These are phyloP conservation scores for Globomyces pollinis-pini DNA, from an alignment of 192 early-diverging fungal species.

Conservation along the genomic window DNA sequence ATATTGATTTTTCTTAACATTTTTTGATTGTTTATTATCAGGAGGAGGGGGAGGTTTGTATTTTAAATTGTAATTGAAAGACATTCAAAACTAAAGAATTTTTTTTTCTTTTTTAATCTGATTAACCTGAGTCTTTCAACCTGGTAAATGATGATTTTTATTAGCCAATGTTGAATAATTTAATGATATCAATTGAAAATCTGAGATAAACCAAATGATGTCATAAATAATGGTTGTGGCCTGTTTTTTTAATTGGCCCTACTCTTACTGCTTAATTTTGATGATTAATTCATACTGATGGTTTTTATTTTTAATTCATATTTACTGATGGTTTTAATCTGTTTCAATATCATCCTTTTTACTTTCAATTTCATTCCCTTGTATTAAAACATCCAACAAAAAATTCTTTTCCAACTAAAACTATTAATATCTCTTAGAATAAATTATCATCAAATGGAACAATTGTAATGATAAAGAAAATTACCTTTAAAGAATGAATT, in stretches of 20 bases:
- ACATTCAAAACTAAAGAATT: no score
- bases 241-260: no score
- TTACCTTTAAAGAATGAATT: slow-evolving; percentile 3
- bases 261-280: not conserved
- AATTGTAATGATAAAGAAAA: not conserved
- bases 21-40: no score
- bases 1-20: no score
- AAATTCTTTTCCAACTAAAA: slow-evolving; percentile 1
- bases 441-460: no score
- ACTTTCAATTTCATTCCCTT: not conserved
- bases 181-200: slow-evolving; percentile 5
- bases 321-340: not conserved
- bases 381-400: slow-evolving; percentile 3
- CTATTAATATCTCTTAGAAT: no score
- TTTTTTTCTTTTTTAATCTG: slow-evolving; percentile 1
- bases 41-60: no score
- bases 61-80: no score
- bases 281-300: not conserved
- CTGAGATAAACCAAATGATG: no score
- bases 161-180: slow-evolving; percentile 2
- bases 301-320: not conserved
- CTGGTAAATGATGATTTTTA: not conserved
- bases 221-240: no score
- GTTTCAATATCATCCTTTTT: not conserved
- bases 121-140: no score